Percentiles rank a stretch among this genome's conserved stretches.
These are phyloP conservation scores for Gamarada debralockiae DNA, from an alignment of 495 filamentous ascomycete species.

Conservation along the genomic window DNA sequence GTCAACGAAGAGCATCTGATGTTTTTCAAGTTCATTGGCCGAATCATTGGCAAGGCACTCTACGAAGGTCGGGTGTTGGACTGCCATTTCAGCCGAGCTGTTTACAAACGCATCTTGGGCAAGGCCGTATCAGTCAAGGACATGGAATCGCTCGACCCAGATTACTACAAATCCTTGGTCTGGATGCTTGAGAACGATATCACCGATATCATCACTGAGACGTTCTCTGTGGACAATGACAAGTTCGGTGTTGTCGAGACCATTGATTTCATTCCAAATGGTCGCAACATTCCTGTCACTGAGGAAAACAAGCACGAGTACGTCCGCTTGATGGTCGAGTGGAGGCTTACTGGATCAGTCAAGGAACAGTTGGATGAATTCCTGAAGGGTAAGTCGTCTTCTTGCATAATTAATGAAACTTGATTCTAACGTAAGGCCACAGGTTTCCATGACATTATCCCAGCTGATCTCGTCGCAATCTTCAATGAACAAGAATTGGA, in stretches of 20 bases:
- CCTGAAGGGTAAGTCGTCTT: conserved; percentile 65
- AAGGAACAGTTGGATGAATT: conserved; percentile 93
- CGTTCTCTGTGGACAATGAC: conserved; percentile 89
- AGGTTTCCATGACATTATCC: conserved; percentile 98
- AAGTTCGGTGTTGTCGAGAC: conserved; percentile 86
- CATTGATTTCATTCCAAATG: conserved; percentile 82
- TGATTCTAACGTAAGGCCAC: conserved; percentile 2
- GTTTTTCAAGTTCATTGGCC: conserved; percentile 99
- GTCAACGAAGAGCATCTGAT: conserved; percentile 94
- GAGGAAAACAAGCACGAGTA: conserved; percentile 99
- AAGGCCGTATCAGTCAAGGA: conserved; percentile 96
- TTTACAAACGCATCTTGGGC: conserved; percentile 95
- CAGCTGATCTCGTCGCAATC: conserved; percentile 89
- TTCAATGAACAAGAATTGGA: conserved; percentile 99
- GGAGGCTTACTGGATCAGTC: conserved; percentile 85
- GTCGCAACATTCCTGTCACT: conserved; percentile 88
- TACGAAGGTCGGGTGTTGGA: conserved; percentile 96
- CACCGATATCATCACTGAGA: conserved; percentile 98
- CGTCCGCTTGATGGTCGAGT: conserved; percentile 88
- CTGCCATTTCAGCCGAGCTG: conserved; percentile 97
- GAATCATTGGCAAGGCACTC: conserved; percentile 96
- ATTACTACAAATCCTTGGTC: conserved; percentile 98
- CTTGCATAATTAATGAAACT: neutral
- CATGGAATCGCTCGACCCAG: conserved; percentile 97
- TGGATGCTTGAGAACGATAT: conserved; percentile 99